Evolutionary conservation across 495 filamentous ascomycete genomes (phyloP), one percentile per base, ranked within the genome.

Genomic region (Lindgomyces ingoldianus): DNA sequence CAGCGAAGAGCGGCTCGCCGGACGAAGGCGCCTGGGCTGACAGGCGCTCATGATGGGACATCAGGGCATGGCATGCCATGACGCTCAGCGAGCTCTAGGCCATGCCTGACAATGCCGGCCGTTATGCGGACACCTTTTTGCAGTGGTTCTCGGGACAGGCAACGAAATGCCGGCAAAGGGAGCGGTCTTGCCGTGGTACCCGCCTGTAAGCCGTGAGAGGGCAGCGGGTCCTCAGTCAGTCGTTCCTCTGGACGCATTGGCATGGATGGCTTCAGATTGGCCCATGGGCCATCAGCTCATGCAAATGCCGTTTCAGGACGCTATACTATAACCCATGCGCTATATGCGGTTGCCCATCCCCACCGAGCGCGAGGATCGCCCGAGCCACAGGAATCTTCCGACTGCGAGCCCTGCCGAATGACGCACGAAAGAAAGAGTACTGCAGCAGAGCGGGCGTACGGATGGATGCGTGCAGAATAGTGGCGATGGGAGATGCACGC

Each of bases 261-360:
- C 65, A 68, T 68, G 65, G 54, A 36, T 14, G 45, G 65, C 65
- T 47, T 68, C 65, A 68, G 65, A 67, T 50, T 67, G 57, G 65
- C 30, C 58, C 64, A 62, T 67, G 57, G 65, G 29, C 58, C 64
- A 62, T 61, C 41, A 60, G 64, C 68, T 71, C 64, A 68, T 68
- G 68, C 68, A 45, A 33, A 67, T 64, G 64, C 68, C 54, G 68
- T 71, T 68, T 71, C 68, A 71, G 52, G 64, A 67, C 49, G 60
- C 18, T 61, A 61, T 62, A 61, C n/a, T 30, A 49, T 21, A 30
- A 24, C n/a, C 36, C 64, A 64, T 44, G 24, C 55, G 6, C 56
- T 56, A 71, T 71, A 71, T 68, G 64, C 64, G 64, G 53, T 60
- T 68, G 48, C 60, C 24, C 47, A 45, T 64, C 42, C 60, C 60